These are phyloP conservation scores for Pogostemon cablin DNA, from an alignment of 257 asterid species.

Conservation along the genomic window DNA sequence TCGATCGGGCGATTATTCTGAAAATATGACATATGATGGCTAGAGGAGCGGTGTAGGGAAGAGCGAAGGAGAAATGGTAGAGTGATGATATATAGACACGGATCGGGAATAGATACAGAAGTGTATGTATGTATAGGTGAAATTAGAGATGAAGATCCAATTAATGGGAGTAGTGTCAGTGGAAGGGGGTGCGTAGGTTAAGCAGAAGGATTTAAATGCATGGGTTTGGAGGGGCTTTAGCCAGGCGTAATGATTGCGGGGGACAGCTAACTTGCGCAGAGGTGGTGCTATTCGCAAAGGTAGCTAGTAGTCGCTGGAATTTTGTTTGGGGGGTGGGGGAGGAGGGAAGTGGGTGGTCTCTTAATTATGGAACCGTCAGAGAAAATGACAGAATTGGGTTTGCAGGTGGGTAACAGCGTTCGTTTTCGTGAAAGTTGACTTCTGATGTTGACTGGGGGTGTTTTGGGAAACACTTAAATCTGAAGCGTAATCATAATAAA, in stretches of 20 bases:
- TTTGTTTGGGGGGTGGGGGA: slow-evolving; percentile 15
- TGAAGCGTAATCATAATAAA: no score
- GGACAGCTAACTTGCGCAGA: slow-evolving; percentile 70
- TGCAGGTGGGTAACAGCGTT: slow-evolving; percentile 40
- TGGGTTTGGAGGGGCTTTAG: slow-evolving; percentile 35
- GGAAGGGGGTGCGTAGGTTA: slow-evolving; percentile 54
- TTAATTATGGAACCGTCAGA: slow-evolving; percentile 31
- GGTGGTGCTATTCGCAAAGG: slow-evolving; percentile 36
- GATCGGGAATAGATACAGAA: slow-evolving; percentile 41
- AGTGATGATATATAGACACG: slow-evolving; percentile 24
- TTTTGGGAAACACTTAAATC: slow-evolving; percentile 30
- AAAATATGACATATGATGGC: slow-evolving; percentile 54
- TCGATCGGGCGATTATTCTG: slow-evolving; percentile 57
- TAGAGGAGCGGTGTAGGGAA: slow-evolving; percentile 21
- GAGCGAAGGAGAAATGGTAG: slow-evolving; percentile 4
- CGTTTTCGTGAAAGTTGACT: slow-evolving; percentile 49
- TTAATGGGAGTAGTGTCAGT: slow-evolving; percentile 46
- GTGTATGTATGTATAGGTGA: slow-evolving; percentile 39
- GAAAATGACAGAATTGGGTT: slow-evolving; percentile 58
- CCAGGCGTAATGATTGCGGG: slow-evolving; percentile 52
- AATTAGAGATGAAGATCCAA: slow-evolving; percentile 58
- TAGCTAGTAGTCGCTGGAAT: slow-evolving; percentile 32
- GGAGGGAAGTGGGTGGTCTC: slow-evolving; percentile 12
- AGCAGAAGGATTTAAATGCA: slow-evolving; percentile 54
- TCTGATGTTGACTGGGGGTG: slow-evolving; percentile 49